Conservation (phyloP, 345 rosid genomes). For the Sonneratia caseolaris region DNA sequence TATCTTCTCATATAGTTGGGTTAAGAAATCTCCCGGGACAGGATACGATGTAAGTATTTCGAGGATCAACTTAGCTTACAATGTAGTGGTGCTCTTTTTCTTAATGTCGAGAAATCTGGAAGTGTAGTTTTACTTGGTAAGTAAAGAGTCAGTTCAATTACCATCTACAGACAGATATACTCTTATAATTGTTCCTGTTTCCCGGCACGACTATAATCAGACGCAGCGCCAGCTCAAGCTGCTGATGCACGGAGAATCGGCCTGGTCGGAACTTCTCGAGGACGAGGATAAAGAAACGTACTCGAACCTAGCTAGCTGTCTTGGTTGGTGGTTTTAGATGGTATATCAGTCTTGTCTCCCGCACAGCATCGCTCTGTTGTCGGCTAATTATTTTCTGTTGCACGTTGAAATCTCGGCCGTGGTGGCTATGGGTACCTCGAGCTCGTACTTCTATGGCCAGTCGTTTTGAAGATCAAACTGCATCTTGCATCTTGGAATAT, state of each 20-base stretch:
- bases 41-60: too few species aligned
- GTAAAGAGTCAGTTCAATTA: not conserved
- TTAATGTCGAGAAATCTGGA: too few species aligned
- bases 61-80: too few species aligned
- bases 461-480: not conserved
- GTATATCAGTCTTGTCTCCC: constrained; percentile 23
- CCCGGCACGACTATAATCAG: constrained; percentile 7
- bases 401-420: not conserved
- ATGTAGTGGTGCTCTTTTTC: too few species aligned
- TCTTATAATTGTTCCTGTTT: constrained; percentile 2
- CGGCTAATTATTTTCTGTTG: not conserved
- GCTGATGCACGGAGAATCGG: constrained; percentile 24
- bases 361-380: not conserved
- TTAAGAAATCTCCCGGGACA: too few species aligned
- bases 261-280: constrained; percentile 41
- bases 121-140: not conserved
- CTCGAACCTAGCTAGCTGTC: constrained; percentile 43
- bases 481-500: constrained; percentile 15
- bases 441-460: not conserved
- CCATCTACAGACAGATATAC: too few species aligned
- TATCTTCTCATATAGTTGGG: too few species aligned
- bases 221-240: constrained; percentile 45
- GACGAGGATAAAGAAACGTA: constrained; percentile 63
- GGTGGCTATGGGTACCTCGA: not conserved
- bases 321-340: constrained; percentile 84